Conservation (phyloP, 2,329 filamentous ascomycete species). For the Botrytis aclada region DNA sequence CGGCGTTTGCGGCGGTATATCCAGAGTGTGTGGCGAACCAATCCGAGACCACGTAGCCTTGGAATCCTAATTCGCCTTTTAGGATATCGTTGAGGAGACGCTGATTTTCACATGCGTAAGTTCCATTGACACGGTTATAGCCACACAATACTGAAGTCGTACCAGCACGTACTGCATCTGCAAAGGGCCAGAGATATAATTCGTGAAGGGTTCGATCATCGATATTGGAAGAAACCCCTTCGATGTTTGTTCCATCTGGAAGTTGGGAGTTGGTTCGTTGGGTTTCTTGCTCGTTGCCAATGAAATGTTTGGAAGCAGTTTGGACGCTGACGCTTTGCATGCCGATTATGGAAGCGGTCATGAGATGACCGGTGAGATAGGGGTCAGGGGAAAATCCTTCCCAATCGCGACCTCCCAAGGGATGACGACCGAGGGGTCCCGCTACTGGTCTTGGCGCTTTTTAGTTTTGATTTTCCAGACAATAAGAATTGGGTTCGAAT, state of each 20-base stretch:
- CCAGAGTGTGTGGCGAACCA: conserved; percentile 82
- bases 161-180: conserved; percentile 42
- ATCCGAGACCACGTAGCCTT: conserved; percentile 80
- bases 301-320: conserved; percentile 60
- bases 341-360: conserved; percentile 45
- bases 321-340: conserved; percentile 68
- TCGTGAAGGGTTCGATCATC: conserved; percentile 59
- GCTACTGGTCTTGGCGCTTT: conserved; percentile 41
- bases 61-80: conserved; percentile 82
- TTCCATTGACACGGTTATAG: conserved; percentile 70
- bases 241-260: conserved; percentile 29
- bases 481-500: not conserved
- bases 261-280: conserved; percentile 40
- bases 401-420: conserved; percentile 67
- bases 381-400: conserved; percentile 44
- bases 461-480: not conserved
- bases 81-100: conserved; percentile 76
- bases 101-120: conserved; percentile 64
- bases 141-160: conserved; percentile 78
- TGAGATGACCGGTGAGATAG: conserved; percentile 29
- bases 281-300: conserved; percentile 50
- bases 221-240: conserved; percentile 43
- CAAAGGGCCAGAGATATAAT: conserved; percentile 14
- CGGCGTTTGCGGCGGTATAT: conserved; percentile 72
- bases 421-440: conserved; percentile 64